Evolutionary conservation across 306 rosid genomes (phyloP).

Genomic region (Rosa persica): DNA sequence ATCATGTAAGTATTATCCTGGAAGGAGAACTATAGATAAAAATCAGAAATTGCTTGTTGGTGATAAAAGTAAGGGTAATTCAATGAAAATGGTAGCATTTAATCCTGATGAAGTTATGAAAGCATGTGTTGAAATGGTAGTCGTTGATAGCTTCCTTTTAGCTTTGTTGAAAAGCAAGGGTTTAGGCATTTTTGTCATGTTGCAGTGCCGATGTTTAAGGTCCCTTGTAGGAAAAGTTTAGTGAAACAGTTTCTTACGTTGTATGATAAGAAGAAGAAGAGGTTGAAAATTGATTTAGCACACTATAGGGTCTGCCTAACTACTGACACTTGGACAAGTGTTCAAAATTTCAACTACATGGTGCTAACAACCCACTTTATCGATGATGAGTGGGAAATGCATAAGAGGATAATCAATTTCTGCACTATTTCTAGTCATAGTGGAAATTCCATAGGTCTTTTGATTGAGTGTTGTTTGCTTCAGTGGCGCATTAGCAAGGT

Average conservation of each 20-base stretch:
- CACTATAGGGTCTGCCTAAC: neutral
- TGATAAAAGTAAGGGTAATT: too few species aligned
- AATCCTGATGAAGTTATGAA: too few species aligned
- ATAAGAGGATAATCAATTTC: neutral
- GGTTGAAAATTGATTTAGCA: too few species aligned
- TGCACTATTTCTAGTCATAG: neutral
- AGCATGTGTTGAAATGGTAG: neutral
- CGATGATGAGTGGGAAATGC: neutral
- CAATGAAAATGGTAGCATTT: too few species aligned
- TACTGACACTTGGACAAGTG: neutral
- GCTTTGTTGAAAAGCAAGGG: too few species aligned
- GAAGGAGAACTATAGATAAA: neutral
- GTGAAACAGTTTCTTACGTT: too few species aligned
- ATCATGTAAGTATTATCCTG: neutral
- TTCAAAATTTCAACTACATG: neutral
- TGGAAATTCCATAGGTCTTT: neutral
- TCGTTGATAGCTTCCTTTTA: too few species aligned
- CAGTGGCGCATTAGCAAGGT: neutral
- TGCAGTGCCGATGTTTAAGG: too few species aligned
- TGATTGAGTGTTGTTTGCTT: neutral
- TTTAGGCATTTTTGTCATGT: too few species aligned
- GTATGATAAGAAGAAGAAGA: too few species aligned
- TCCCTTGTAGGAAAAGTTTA: too few species aligned
- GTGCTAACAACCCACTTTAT: neutral
- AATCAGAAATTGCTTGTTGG: neutral